A percentile compares a stretch with the other conserved stretches of the same genome.
phyloP scores from a whole-genome alignment of 1,284 basidiomycete species.

The Schizophyllum commune region DNA sequence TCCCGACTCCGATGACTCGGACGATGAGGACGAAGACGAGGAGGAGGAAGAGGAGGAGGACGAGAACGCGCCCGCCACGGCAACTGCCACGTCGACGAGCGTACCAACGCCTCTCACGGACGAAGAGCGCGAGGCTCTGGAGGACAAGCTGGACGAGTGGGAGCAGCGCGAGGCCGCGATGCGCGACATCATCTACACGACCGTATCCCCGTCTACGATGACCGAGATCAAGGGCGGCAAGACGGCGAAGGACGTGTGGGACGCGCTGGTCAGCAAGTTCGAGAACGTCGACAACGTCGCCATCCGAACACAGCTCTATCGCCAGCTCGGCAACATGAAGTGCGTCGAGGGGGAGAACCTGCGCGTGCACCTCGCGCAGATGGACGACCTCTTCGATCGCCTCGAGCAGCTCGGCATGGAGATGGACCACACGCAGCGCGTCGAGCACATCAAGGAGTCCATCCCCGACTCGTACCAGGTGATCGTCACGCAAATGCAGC shows the following conservation, averaged over 20 bases:
- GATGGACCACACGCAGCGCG: no score
- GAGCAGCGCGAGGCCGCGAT: constrained; percentile 17
- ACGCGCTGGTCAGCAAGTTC: constrained; percentile 14
- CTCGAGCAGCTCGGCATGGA: no score
- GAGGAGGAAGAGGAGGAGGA: no score
- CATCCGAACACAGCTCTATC: not conserved
- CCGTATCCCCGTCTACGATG: constrained; percentile 14
- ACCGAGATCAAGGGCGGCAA: constrained; percentile 15
- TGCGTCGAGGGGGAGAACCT: constrained; percentile 4
- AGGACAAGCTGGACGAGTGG: constrained; percentile 16
- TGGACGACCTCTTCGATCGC: no score
- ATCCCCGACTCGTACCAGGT: no score
- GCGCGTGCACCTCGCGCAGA: no score
- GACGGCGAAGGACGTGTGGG: constrained; percentile 14
- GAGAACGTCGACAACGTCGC: constrained; percentile 9
- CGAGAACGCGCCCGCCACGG: no score
- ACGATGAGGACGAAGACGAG: no score
- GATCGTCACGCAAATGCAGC: no score
- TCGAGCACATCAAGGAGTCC: no score
- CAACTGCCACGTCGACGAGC: no score
- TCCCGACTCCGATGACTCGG: no score
- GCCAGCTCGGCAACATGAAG: constrained; percentile 1
- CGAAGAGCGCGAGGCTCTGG: constrained; percentile 15
- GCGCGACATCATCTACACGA: constrained; percentile 19
- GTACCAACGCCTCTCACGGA: constrained; percentile 11